Evolutionary conservation across 2,329 filamentous ascomycete species (phyloP).

Genomic region (Fusarium agapanthi): DNA sequence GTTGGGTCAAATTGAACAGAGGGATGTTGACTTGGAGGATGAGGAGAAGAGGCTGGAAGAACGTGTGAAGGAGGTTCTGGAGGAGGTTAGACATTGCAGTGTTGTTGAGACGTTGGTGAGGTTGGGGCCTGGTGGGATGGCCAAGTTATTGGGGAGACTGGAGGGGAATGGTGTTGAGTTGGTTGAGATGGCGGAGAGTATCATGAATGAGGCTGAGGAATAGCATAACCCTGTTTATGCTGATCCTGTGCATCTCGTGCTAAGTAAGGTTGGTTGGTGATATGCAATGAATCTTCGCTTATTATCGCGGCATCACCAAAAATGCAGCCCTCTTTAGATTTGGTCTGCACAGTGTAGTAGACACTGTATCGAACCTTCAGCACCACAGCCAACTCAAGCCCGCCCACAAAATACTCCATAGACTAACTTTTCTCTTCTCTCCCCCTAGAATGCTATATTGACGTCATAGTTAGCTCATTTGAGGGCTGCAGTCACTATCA

Average conservation of each 20-base stretch:
- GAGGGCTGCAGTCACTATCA: neutral
- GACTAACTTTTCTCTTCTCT: neutral
- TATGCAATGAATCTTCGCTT: neutral
- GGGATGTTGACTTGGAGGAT: neutral
- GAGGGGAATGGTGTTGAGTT: neutral
- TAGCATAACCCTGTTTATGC: neutral
- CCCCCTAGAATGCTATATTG: neutral
- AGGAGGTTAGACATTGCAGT: neutral
- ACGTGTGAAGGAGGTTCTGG: neutral
- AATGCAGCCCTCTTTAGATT: neutral
- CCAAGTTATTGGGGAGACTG: neutral
- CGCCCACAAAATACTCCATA: neutral
- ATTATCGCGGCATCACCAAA: neutral
- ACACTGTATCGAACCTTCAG: neutral
- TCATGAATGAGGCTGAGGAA: neutral
- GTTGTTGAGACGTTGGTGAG: neutral
- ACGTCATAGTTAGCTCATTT: neutral
- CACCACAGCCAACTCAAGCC: neutral
- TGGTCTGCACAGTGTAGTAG: neutral
- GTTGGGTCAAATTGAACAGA: neutral
- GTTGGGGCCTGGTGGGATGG: neutral
- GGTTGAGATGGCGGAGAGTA: neutral
- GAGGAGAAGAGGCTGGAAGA: neutral
- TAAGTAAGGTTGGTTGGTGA: neutral
- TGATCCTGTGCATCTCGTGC: neutral